phyloP scores from a whole-genome alignment of 2,329 filamentous ascomycete species.

The Triangularia setosa region DNA sequence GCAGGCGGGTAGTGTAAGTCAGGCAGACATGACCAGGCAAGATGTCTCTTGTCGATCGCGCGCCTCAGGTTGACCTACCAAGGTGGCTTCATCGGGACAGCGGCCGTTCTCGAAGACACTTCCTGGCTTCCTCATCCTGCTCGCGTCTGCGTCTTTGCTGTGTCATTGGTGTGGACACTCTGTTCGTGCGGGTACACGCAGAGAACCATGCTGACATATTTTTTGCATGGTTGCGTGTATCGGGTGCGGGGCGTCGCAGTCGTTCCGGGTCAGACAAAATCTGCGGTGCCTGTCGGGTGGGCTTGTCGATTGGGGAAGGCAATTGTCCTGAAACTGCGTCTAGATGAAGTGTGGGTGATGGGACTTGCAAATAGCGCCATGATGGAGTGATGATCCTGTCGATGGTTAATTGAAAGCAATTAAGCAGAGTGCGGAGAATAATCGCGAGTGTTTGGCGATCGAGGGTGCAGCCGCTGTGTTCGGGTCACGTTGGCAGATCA shows the following conservation, averaged over 20 bases:
- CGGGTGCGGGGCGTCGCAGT: not conserved
- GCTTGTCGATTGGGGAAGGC: not conserved
- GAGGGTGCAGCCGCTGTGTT: not conserved
- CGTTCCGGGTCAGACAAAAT: not conserved
- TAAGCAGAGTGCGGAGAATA: not conserved
- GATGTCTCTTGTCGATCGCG: not conserved
- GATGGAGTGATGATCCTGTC: not conserved
- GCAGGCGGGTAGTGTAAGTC: not conserved
- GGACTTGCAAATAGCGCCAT: not conserved
- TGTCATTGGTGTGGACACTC: not conserved
- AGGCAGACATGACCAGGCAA: not conserved
- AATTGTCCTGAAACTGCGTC: constrained; percentile 7
- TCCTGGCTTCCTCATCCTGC: not conserved
- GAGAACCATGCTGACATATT: not conserved
- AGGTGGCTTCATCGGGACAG: not conserved
- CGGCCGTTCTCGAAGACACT: not conserved
- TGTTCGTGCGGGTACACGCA: not conserved
- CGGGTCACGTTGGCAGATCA: not conserved
- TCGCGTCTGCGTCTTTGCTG: not conserved
- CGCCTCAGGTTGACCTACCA: not conserved
- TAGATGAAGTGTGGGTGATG: constrained; percentile 5
- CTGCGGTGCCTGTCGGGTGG: not conserved
- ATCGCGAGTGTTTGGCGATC: not conserved
- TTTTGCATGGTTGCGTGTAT: not conserved
- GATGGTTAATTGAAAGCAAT: not conserved